Conservation (phyloP, 192 early-diverging fungal genomes). For the Pilaira anomala region DNA sequence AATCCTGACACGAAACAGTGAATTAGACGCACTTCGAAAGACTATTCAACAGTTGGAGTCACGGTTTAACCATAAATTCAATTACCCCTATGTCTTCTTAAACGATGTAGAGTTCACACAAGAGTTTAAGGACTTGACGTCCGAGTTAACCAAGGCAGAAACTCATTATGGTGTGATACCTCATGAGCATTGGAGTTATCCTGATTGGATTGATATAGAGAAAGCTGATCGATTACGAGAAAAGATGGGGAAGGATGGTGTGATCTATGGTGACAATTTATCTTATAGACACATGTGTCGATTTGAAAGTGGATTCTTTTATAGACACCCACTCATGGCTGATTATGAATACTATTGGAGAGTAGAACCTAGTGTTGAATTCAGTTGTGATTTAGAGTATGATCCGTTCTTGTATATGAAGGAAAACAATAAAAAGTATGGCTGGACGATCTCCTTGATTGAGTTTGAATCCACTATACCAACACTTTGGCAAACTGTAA, state of each 20-base stretch:
- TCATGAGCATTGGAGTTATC: constrained; percentile 60
- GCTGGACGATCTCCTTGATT: constrained; percentile 62
- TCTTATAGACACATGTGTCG: constrained; percentile 72
- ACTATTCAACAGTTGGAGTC: constrained; percentile 74
- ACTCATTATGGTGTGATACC: constrained; percentile 64
- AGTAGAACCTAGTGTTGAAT: constrained; percentile 78
- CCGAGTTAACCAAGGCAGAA: constrained; percentile 53
- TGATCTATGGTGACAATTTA: constrained; percentile 60
- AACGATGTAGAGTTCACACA: constrained; percentile 75
- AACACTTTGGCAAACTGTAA: constrained; percentile 68
- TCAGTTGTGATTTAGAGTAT: constrained; percentile 75
- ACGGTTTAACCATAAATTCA: constrained; percentile 73
- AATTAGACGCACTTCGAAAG: constrained; percentile 56
- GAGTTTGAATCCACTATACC: constrained; percentile 68
- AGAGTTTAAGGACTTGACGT: constrained; percentile 60
- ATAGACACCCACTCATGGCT: constrained; percentile 62
- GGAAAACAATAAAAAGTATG: constrained; percentile 69
- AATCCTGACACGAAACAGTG: constrained; percentile 72
- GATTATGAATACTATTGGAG: constrained; percentile 83
- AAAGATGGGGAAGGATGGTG: constrained; percentile 49
- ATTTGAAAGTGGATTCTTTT: constrained; percentile 76
- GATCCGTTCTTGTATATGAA: constrained; percentile 80
- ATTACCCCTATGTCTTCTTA: constrained; percentile 86
- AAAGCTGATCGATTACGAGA: constrained; percentile 46
- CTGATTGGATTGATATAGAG: constrained; percentile 60